phyloP scores from a whole-genome alignment of 441 rosid species.

The Corymbia calophylla region DNA sequence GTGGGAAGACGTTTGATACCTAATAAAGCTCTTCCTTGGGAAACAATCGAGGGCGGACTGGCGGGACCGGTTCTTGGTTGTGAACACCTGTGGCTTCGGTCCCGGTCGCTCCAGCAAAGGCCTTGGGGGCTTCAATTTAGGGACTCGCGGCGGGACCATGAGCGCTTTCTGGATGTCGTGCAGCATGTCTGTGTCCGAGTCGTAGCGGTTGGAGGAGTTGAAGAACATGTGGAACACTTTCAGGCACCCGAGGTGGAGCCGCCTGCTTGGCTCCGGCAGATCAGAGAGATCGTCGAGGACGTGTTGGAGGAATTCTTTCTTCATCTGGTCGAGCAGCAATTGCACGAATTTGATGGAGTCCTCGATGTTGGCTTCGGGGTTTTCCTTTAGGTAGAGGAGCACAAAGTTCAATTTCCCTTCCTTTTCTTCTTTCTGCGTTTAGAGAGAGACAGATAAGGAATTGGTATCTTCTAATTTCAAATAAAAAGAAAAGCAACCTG shows the following conservation, averaged over 20 bases:
- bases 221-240: conserved; percentile 57
- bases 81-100: not conserved
- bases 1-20: not conserved
- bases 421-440: conserved; percentile 38
- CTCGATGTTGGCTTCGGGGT: conserved; percentile 23
- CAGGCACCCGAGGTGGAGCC: conserved; percentile 32
- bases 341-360: conserved; percentile 29
- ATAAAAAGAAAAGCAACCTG: too few relatives aligned
- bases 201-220: conserved; percentile 39
- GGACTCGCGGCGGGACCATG: conserved; percentile 26
- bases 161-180: conserved; percentile 53
- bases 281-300: conserved; percentile 28
- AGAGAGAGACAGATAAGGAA: not conserved
- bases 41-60: not conserved
- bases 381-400: conserved; percentile 32
- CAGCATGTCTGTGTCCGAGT: conserved; percentile 33
- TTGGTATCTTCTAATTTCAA: too few relatives aligned
- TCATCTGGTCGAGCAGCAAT: conserved; percentile 22
- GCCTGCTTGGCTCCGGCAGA: conserved; percentile 27
- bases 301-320: conserved; percentile 31
- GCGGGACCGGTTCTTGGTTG: not conserved
- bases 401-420: conserved; percentile 44
- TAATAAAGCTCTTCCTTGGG: not conserved
- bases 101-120: not conserved
- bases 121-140: not conserved